These are phyloP conservation scores for Sporodiniella umbellata DNA, from an alignment of 371 early-diverging fungal genomes.

Conservation along the genomic window DNA sequence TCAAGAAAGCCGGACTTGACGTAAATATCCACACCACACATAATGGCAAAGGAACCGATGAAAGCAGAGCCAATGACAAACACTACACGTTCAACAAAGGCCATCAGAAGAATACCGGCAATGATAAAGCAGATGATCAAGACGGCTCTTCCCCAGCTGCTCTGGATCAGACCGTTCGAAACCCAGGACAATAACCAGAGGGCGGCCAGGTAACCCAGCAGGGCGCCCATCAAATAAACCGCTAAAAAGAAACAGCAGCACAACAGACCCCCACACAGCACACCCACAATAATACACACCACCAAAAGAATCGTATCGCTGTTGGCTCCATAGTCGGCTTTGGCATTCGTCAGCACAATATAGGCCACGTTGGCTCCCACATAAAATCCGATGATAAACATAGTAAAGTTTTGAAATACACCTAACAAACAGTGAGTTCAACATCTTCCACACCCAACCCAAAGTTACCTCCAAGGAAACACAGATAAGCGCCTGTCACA, in stretches of 20 bases:
- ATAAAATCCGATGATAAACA: constrained; percentile 61
- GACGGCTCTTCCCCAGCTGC: constrained; percentile 53
- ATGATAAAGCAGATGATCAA: constrained; percentile 47
- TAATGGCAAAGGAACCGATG: constrained; percentile 55
- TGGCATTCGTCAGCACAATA: constrained; percentile 49
- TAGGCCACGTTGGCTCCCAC: constrained; percentile 51
- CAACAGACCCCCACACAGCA: constrained; percentile 49
- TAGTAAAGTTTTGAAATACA: constrained; percentile 54
- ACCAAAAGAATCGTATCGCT: constrained; percentile 51
- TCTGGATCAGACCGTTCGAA: constrained; percentile 44
- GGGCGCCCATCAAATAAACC: constrained; percentile 54
- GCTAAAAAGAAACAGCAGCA: constrained; percentile 61
- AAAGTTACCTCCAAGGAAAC: constrained; percentile 48
- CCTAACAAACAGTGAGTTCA: constrained; percentile 25
- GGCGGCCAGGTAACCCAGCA: constrained; percentile 55
- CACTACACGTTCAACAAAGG: constrained; percentile 49
- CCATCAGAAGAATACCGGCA: constrained; percentile 46
- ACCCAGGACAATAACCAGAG: constrained; percentile 58
- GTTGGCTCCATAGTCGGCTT: constrained; percentile 42
- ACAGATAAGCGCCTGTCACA: constrained; percentile 45
- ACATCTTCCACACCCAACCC: too few relatives aligned
- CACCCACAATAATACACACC: constrained; percentile 49
- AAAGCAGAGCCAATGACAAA: constrained; percentile 54
- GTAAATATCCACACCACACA: constrained; percentile 58
- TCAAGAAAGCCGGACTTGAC: constrained; percentile 49